Conservation (phyloP, 2,329 filamentous ascomycete genomes). For the Drechslera avenae region DNA sequence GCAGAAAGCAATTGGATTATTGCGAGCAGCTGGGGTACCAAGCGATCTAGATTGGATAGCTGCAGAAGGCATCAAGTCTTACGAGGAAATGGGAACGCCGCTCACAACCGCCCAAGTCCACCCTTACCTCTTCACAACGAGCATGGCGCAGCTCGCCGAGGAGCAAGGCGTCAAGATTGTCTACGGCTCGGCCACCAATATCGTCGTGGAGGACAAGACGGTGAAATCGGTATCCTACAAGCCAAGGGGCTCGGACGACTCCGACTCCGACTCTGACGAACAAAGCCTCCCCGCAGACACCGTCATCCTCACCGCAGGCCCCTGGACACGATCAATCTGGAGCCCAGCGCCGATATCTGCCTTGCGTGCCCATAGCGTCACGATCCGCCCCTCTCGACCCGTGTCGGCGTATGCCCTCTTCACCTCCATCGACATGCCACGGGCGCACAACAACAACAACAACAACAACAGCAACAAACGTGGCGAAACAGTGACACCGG, state of each 20-base stretch:
- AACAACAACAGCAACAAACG: constrained; percentile 37
- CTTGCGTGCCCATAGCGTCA: constrained; percentile 67
- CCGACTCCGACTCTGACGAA: constrained; percentile 48
- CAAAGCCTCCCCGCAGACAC: constrained; percentile 61
- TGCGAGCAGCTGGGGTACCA: constrained; percentile 68
- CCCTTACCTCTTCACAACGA: constrained; percentile 85
- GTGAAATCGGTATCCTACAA: constrained; percentile 69
- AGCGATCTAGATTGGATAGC: constrained; percentile 85
- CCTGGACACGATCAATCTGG: constrained; percentile 63
- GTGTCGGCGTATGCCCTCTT: constrained; percentile 81
- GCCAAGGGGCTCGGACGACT: no score
- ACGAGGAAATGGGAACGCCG: constrained; percentile 82
- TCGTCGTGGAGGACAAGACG: constrained; percentile 62
- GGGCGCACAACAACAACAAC: constrained; percentile 47
- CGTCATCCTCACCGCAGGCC: constrained; percentile 65
- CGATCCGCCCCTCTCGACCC: constrained; percentile 61
- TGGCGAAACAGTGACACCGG: constrained; percentile 71
- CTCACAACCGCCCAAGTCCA: constrained; percentile 91
- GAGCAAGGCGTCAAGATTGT: constrained; percentile 64
- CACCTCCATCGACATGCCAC: constrained; percentile 79
- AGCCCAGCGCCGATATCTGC: constrained; percentile 63
- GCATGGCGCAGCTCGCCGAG: constrained; percentile 76
- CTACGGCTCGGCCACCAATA: constrained; percentile 70
- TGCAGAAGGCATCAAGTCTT: constrained; percentile 66
- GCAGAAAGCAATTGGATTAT: constrained; percentile 55